Evolutionary conservation across 176 grass and related monocot genomes (phyloP), one percentile per base, ranked within the genome.

Genomic region (Alloteropsis semialata): DNA sequence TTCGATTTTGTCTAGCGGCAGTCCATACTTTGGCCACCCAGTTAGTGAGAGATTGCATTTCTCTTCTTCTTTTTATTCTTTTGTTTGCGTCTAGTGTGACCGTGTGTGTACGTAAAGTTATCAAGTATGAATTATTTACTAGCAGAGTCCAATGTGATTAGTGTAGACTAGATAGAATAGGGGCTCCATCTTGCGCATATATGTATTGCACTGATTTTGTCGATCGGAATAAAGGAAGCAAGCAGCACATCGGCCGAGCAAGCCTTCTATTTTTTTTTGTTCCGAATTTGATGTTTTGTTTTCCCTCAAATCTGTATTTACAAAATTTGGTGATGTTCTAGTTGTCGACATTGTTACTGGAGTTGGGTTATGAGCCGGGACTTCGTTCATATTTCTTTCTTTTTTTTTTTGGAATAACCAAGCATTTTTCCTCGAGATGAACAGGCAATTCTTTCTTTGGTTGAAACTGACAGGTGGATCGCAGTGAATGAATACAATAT

Each of bases 1-100:
- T 93, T 96, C 59, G 74, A 89, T 72, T 87, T 93, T 64, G 60
- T 85, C 30, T 89, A 69, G 19, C 55, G 8, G 50, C 50, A 53
- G 50, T 57, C n/a, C 55, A 24, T 25, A 22, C 10, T 49, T 10
- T 6, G 11, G 39, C 17, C 29, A 22, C 4, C 2, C 37, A 24
- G 18, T 39, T 14, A 30, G 25, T 18, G 43, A 49, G 25, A 68
- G 21, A 7, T 22, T 9, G 27, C 62, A 38, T 30, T 28, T 34
- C 65, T 22, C 2, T 1, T 21, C 4, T 30, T 17, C 34, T 36
- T 36, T 9, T 49, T 54, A 28, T 71, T 16, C 45, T 73, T 15
- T 3, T 0, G 14, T 15, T 3, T 0, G 14, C 38, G 11, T 44
- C n/a, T 70, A 32, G 51, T 76, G 19, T 56, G 28, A 3, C 22